A percentile compares a stretch with the other conserved stretches of the same genome.
phyloP scores from a whole-genome alignment of 768 basidiomycete species.

The Coprinellus micaceus region DNA sequence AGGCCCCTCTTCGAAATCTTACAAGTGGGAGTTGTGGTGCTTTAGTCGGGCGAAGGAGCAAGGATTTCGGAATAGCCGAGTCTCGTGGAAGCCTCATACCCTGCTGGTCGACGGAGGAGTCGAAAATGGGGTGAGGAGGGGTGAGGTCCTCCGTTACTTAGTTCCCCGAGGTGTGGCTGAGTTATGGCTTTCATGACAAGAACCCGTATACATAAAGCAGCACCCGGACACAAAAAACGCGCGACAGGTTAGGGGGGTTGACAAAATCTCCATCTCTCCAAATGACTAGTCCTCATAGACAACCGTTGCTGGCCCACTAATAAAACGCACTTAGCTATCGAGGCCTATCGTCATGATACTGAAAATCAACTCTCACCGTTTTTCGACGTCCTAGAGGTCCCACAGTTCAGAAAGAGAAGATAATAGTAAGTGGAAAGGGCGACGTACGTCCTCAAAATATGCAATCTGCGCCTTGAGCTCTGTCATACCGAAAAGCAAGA shows the following conservation, averaged over 20 bases:
- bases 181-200: no score
- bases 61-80: no score
- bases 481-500: constrained; percentile 5
- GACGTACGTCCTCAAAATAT: background rate
- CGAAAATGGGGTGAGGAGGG: no score
- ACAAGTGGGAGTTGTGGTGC: no score
- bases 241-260: background rate
- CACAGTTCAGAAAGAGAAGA: background rate
- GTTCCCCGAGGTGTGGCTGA: no score
- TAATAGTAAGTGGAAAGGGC: background rate
- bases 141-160: no score
- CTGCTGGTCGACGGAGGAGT: no score
- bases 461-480: constrained; percentile 6
- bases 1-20: no score
- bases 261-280: background rate
- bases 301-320: background rate
- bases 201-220: no score
- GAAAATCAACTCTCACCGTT: constrained; percentile 1
- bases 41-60: no score
- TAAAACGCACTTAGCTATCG: background rate
- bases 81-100: no score
- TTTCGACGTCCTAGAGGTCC: background rate
- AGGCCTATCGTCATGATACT: constrained; percentile 6
- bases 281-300: background rate
- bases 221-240: no score